phyloP scores from a whole-genome alignment of 495 filamentous ascomycete genomes.

The Aspergillus ostianus region DNA sequence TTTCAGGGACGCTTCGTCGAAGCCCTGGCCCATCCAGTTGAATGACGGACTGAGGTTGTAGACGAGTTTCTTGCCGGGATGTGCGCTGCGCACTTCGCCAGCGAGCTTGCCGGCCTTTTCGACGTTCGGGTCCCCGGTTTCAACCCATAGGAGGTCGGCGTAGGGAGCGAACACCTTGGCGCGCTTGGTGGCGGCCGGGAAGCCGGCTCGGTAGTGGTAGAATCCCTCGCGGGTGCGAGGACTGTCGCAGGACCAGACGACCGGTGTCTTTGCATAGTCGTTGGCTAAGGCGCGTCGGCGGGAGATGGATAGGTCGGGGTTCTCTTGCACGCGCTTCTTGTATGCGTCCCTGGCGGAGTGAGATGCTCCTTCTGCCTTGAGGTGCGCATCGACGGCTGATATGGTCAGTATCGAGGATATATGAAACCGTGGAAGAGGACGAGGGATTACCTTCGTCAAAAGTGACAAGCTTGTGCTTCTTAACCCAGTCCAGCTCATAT shows the following conservation, averaged over 20 bases:
- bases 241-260: conserved; percentile 86
- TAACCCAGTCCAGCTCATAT: conserved; percentile 88
- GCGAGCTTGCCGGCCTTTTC: conserved; percentile 72
- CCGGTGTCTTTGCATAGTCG: conserved; percentile 59
- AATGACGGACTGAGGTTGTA: conserved; percentile 96
- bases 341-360: conserved; percentile 66
- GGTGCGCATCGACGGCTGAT: conserved; percentile 68
- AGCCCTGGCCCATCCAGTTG: conserved; percentile 97
- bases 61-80: conserved; percentile 82
- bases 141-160: conserved; percentile 95
- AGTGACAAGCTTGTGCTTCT: conserved; percentile 78
- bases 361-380: conserved; percentile 59
- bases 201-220: conserved; percentile 91
- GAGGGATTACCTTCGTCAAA: conserved; percentile 73
- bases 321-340: conserved; percentile 50
- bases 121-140: conserved; percentile 86
- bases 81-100: conserved; percentile 60
- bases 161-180: conserved; percentile 87
- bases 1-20: conserved; percentile 71
- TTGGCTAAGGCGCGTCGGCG: conserved; percentile 70
- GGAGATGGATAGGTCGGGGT: conserved; percentile 72
- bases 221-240: conserved; percentile 93
- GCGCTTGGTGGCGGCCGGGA: conserved; percentile 87
- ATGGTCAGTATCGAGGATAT: conserved; percentile 18
- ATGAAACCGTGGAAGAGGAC: neutral